Evolutionary conservation across 2,329 filamentous ascomycete species (phyloP), one percentile per base, ranked within the genome.

Genomic region (Dactylonectria macrodidyma): DNA sequence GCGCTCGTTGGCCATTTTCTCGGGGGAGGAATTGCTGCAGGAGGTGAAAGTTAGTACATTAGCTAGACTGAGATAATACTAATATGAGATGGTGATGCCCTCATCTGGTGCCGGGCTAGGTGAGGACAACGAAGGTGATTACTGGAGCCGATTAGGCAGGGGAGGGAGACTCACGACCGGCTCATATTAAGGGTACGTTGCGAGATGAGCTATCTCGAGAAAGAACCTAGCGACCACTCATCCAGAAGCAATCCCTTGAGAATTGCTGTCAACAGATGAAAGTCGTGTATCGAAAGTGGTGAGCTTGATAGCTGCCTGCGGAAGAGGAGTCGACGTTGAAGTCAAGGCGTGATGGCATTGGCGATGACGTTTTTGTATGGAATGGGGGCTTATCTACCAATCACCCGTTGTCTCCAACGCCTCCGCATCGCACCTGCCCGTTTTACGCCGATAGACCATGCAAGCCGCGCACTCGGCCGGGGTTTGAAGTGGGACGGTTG

Each of bases 1-100:
- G 64, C 84, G 84, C 83, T 94, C 91, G 78, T 67, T 73, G 61
- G 78, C 71, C 81, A 82, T 82, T 60, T 80, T 79, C 64, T 79
- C 76, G 36, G 71, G 54, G 62, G 58, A 66, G 58, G 69, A 69
- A 50, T 59, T 71, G 50, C 64, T 67, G 26, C 11, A 36, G 34
- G 22, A 8, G n/a, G 19, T 19, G 26, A 61, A 41, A n/a, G 36
- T 33, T 34, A 54, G 51, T 19, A 12, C 19, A 34, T 36, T n/a
- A 12, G 34, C 19, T 11, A 3, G 14, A 16, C 26, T 51, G 12
- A 24, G 5, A 8, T 5, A 36, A 14, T 36, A 8, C 6, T 14
- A 7, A 54, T 24, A n/a, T 36, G 16, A 38, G 10, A 8, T n/a
- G 30, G n/a, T 30, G 11, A 36, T 36, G 50, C 50, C 16, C 16